These are phyloP conservation scores for Stevia rebaudiana DNA, from an alignment of 140 eudicot genomes.

Conservation along the genomic window DNA sequence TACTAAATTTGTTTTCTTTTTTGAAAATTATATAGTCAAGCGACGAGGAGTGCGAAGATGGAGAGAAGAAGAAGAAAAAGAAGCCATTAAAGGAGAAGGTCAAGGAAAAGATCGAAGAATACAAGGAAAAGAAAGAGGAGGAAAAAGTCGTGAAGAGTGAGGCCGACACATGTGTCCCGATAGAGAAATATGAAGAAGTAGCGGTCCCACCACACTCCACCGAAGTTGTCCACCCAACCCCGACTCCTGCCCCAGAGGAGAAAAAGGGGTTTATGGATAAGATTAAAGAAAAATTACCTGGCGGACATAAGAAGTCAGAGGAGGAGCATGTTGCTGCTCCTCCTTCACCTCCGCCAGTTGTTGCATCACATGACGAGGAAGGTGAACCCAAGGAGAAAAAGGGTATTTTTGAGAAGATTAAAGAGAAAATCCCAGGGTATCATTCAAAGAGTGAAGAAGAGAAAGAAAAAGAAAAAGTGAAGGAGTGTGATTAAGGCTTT, in stretches of 20 bases:
- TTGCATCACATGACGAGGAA: not conserved
- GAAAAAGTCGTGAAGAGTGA: slow-evolving; percentile 27
- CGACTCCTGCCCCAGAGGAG: slow-evolving; percentile 42
- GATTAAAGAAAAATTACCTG: slow-evolving; percentile 64
- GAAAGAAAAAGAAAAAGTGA: slow-evolving; percentile 27
- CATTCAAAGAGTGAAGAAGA: slow-evolving; percentile 51
- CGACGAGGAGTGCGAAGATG: slow-evolving; percentile 57
- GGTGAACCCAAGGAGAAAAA: slow-evolving; percentile 44
- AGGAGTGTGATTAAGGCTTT: slow-evolving; percentile 21
- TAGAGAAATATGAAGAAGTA: slow-evolving; percentile 51
- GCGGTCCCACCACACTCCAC: slow-evolving; percentile 18
- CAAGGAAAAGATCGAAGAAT: slow-evolving; percentile 54
- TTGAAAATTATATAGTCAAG: slow-evolving; percentile 39
- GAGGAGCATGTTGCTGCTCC: slow-evolving; percentile 33
- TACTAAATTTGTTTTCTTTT: not conserved
- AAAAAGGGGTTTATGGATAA: slow-evolving; percentile 65
- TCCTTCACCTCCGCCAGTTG: slow-evolving; percentile 9
- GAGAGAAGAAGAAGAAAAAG: slow-evolving; percentile 53
- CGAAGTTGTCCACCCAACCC: slow-evolving; percentile 15
- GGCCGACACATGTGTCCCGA: slow-evolving; percentile 47
- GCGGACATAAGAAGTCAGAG: slow-evolving; percentile 33
- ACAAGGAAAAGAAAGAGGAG: slow-evolving; percentile 36
- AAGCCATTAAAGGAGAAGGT: slow-evolving; percentile 53
- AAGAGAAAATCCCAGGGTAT: slow-evolving; percentile 56
- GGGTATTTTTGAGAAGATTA: slow-evolving; percentile 54